Conservation (phyloP, 441 rosid species). For the Iberis amara region DNA sequence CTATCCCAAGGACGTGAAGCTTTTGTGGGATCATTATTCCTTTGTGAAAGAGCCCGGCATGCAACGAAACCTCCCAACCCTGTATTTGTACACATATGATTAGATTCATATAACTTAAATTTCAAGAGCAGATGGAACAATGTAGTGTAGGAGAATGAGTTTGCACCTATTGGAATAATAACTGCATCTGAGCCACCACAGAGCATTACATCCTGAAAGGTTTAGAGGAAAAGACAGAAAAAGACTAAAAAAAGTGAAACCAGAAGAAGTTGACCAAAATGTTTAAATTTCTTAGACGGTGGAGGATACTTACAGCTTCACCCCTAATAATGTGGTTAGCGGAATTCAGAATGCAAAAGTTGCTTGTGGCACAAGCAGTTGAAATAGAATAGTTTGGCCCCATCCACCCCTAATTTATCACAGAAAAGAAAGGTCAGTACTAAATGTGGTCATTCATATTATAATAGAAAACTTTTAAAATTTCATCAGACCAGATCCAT, state of each 20-base stretch:
- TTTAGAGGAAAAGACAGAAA: constrained; percentile 23
- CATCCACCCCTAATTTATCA: constrained; percentile 81
- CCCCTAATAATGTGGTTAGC: constrained; percentile 90
- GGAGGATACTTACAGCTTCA: constrained; percentile 78
- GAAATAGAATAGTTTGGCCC: constrained; percentile 97
- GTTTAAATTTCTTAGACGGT: constrained; percentile 1
- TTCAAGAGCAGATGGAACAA: constrained; percentile 1
- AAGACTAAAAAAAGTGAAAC: constrained; percentile 8
- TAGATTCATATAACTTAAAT: constrained; percentile 5
- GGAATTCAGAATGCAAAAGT: constrained; percentile 83
- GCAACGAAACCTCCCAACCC: constrained; percentile 98
- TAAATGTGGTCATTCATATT: constrained; percentile 16
- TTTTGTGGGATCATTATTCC: constrained; percentile 79
- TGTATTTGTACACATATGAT: constrained; percentile 34
- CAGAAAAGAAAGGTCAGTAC: constrained; percentile 15
- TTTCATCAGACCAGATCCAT: constrained; percentile 70
- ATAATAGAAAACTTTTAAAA: constrained; percentile 20
- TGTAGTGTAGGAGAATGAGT: constrained; percentile 21
- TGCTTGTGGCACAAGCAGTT: constrained; percentile 94
- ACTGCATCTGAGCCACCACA: constrained; percentile 97
- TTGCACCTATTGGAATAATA: constrained; percentile 79
- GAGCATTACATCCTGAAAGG: constrained; percentile 80
- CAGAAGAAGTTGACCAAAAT: constrained; percentile 15
- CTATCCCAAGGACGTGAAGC: constrained; percentile 98
- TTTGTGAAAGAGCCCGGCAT: constrained; percentile 81